Evolutionary conservation across 1,139 yeast genomes (phyloP).

Genomic region (Candida tetrigidarum): DNA sequence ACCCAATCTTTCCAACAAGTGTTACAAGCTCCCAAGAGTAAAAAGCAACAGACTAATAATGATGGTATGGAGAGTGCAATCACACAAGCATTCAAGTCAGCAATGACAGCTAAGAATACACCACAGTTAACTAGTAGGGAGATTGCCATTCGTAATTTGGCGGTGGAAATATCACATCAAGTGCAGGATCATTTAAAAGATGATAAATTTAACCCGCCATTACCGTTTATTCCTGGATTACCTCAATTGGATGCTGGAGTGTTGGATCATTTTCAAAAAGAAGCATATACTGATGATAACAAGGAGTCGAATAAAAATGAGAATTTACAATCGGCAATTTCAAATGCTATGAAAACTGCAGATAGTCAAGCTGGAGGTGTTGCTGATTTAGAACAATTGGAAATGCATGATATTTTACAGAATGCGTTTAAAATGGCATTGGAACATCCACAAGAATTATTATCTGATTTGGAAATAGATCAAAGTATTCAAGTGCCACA

Average conservation of each 20-base stretch:
- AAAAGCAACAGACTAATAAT: background rate
- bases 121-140: conserved; percentile 23
- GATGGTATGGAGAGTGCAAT: conserved; percentile 35
- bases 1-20: conserved; percentile 25
- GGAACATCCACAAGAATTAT: conserved; percentile 62
- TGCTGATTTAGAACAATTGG: conserved; percentile 53
- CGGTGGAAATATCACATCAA: conserved; percentile 37
- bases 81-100: conserved; percentile 38
- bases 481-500: conserved; percentile 20
- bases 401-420: conserved; percentile 70
- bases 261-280: conserved; percentile 42
- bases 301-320: background rate
- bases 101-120: conserved; percentile 18
- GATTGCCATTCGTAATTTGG: conserved; percentile 35
- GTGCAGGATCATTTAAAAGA: conserved; percentile 33
- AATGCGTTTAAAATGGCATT: conserved; percentile 76
- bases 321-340: conserved; percentile 28
- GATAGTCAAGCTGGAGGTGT: conserved; percentile 18
- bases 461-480: conserved; percentile 51
- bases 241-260: conserved; percentile 46
- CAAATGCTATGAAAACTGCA: conserved; percentile 30
- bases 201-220: conserved; percentile 16
- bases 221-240: conserved; percentile 22
- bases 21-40: conserved; percentile 6
- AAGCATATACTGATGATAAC: conserved; percentile 32